Evolutionary conservation across 805 yeast species (phyloP).

Genomic region (Lachancea thermotolerans): DNA sequence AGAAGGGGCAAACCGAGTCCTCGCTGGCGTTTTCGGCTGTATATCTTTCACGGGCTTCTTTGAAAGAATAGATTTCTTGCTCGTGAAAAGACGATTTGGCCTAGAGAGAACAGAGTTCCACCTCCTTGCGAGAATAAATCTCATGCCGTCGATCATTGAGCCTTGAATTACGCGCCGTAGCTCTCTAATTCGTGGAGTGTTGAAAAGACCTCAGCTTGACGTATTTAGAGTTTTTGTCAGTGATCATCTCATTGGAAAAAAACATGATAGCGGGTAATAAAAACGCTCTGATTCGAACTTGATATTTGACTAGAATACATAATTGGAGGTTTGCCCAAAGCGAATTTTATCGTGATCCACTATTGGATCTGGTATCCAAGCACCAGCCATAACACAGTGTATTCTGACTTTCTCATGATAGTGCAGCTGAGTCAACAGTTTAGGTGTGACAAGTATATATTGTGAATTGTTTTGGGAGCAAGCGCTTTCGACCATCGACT

Average conservation of each 20-base stretch:
- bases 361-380: constrained; percentile 38
- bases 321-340: constrained; percentile 33
- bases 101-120: neutral
- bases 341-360: constrained; percentile 27
- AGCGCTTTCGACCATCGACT: constrained; percentile 77
- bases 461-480: constrained; percentile 63
- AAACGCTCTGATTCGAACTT: too few species aligned
- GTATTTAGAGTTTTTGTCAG: too few species aligned
- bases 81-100: neutral
- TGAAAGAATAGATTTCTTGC: constrained; percentile 9
- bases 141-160: too few species aligned
- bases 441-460: constrained; percentile 90
- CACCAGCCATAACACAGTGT: constrained; percentile 71
- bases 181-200: too few species aligned
- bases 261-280: too few species aligned
- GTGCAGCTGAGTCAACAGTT: constrained; percentile 67
- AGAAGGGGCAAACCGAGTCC: constrained; percentile 95
- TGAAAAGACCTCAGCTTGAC: too few species aligned
- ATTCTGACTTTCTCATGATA: constrained; percentile 77
- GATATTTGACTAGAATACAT: constrained; percentile 11
- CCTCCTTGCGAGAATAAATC: neutral
- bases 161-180: too few species aligned
- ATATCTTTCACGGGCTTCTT: constrained; percentile 21
- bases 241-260: too few species aligned
- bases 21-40: constrained; percentile 49